Conservation (phyloP, 352 stramenopile species). For the Globisporangium ultimum region DNA sequence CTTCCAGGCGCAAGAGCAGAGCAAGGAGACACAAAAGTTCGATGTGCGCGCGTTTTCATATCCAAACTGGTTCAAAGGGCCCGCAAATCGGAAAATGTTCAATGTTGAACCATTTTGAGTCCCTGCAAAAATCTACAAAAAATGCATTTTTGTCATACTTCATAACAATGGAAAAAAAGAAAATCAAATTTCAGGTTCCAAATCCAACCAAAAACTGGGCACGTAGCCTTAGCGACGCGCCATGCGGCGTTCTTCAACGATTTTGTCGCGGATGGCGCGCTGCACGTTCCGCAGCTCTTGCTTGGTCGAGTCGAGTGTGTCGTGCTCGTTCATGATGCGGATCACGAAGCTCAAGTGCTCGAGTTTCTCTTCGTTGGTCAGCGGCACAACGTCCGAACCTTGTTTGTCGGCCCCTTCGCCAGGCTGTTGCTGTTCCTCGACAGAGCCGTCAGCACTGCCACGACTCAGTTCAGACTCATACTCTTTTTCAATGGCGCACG, state of each 20-base stretch:
- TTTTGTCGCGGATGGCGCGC: slow-evolving; percentile 10
- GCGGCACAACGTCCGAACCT: neutral
- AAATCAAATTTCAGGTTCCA: neutral
- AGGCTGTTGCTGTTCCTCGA: neutral
- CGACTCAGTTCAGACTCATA: neutral
- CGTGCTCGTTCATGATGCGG: slow-evolving; percentile 14
- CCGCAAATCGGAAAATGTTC: no score
- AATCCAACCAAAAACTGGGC: neutral
- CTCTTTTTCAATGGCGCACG: slow-evolving; percentile 11
- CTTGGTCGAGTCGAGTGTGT: slow-evolving; percentile 8
- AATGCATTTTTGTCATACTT: no score
- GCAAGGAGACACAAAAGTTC: no score
- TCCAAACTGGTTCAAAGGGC: no score
- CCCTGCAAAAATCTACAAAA: no score
- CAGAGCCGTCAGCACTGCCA: neutral
- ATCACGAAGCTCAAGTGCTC: slow-evolving; percentile 13
- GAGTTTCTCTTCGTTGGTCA: slow-evolving; percentile 12
- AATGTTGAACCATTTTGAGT: no score
- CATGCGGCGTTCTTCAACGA: slow-evolving; percentile 11
- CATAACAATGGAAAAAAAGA: no score
- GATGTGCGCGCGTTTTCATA: no score
- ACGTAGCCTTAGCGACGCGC: slow-evolving; percentile 2
- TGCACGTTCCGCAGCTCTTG: slow-evolving; percentile 10
- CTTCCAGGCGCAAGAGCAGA: no score
- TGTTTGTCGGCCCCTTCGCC: no score